A percentile compares a stretch with the other conserved stretches of the same genome.
Conservation (phyloP, 306 rosid genomes). For the Malus asiatica region DNA sequence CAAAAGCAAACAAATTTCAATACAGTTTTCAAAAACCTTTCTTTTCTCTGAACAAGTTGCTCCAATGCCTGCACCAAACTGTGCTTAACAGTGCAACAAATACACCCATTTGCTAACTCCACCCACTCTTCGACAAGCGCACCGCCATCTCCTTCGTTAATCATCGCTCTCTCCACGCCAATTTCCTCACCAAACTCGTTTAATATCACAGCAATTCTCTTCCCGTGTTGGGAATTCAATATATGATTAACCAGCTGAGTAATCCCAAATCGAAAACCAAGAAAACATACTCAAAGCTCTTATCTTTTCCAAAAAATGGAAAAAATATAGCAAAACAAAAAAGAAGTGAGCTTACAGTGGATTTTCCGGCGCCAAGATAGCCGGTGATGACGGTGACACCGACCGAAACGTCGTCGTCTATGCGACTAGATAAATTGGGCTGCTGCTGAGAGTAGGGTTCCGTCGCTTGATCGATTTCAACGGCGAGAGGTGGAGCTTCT, state of each 20-base stretch:
- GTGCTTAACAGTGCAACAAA: conserved; percentile 88
- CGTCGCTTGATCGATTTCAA: conserved; percentile 40
- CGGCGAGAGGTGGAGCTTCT: conserved; percentile 72
- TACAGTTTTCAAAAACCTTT: conserved; percentile 38
- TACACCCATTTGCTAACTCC: conserved; percentile 88
- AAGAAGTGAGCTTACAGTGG: conserved; percentile 49
- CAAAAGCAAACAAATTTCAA: not conserved
- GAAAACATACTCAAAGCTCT: conserved; percentile 2
- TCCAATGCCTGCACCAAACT: conserved; percentile 92
- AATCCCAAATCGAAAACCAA: not conserved
- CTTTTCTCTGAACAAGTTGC: conserved; percentile 86
- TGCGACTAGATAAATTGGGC: not conserved
- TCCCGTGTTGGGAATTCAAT: conserved; percentile 73
- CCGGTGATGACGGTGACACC: conserved; percentile 96
- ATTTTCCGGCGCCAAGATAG: conserved; percentile 93
- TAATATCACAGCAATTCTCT: conserved; percentile 88
- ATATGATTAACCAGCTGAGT: conserved; percentile 76
- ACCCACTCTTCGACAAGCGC: conserved; percentile 97
- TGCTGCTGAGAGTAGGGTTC: conserved; percentile 17
- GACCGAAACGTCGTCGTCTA: conserved; percentile 37
- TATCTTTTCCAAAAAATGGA: not conserved
- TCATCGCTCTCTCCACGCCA: conserved; percentile 96
- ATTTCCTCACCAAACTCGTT: conserved; percentile 96
- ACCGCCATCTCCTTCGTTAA: conserved; percentile 87
- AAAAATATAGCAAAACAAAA: not conserved